Evolutionary conservation across 148 eudicot genomes (phyloP).

Genomic region (Spergularia bocconei): DNA sequence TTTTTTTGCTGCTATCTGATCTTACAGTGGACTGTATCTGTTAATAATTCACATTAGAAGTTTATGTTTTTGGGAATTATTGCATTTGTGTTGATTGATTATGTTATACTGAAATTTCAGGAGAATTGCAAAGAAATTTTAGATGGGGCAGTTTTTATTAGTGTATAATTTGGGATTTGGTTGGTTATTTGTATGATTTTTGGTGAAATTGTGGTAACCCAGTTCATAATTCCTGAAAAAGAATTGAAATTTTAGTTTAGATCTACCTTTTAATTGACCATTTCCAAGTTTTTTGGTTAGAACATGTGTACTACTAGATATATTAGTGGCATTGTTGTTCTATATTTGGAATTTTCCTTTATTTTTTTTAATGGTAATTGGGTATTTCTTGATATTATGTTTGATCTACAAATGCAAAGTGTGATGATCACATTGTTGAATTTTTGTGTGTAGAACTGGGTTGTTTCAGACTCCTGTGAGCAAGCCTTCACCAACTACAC

Average conservation of each 20-base stretch:
- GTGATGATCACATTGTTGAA: slow-evolving; percentile 21
- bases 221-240: slow-evolving; percentile 15
- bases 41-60: neutral
- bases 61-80: neutral
- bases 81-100: neutral
- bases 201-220: neutral
- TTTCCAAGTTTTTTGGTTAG: slow-evolving; percentile 15
- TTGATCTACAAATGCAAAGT: slow-evolving; percentile 22
- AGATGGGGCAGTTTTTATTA: slow-evolving; percentile 18
- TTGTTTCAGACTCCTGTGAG: slow-evolving; percentile 51
- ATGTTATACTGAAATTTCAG: neutral
- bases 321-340: neutral
- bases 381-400: neutral
- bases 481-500: slow-evolving; percentile 63
- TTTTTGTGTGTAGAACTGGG: slow-evolving; percentile 54
- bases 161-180: slow-evolving; percentile 10
- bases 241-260: slow-evolving; percentile 23
- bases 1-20: slow-evolving; percentile 8
- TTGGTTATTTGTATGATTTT: slow-evolving; percentile 12
- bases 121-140: neutral
- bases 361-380: neutral
- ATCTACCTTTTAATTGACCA: slow-evolving; percentile 21
- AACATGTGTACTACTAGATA: slow-evolving; percentile 25
- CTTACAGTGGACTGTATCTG: slow-evolving; percentile 1
- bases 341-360: neutral